Base-by-base conservation (phyloP, 176 grass and related monocot species). In the Puya raimondii region DNA sequence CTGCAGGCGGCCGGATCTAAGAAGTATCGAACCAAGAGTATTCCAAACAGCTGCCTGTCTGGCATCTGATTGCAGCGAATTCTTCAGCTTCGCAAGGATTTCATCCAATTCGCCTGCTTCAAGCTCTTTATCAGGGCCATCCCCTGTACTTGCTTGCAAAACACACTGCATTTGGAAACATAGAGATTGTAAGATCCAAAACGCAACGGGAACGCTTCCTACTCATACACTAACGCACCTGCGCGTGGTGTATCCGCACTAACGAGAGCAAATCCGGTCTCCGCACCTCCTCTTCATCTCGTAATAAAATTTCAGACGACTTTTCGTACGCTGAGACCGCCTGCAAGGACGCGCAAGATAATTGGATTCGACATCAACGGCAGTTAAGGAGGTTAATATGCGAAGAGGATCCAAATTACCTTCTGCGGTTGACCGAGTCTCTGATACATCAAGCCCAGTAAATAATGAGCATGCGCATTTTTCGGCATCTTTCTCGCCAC, bases 11-110 rank as follows among this genome's bases (percentile, higher is more conserved):
- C 89, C 87, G 68, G 74, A 77, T 61, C 86, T 91, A 75, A 99
- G 89, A 82, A 97, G 89, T 74, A 99, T 86, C 80, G 87, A 71
- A 68, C 94, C 94, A 51, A 99, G 84, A 63, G 83, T 87, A 81
- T 92, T 97, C 94, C 94, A 97, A 80, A 97, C 89, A 84, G 94
- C 85, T 77, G 94, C 94, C 42, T 93, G 94, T 72, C 83, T 99
- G 23, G 79, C 75, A 85, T 99, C 94, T 66, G 80, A 87, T 79
- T 99, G 81, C 69, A 99, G 77, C 22, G 86, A 99, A 81, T 63
- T 80, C 65, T 92, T 91, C 82, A 99, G 71, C 57, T 90, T 99
- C 48, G 70, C 56, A 79, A 99, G 87, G 20, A 99, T 93, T 70
- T 90, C 94, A 83, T 83, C 85, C 58, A 99, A 66, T 61, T 99